Evolutionary conservation across 306 rosid species (phyloP).

Genomic region (Hippophae gyantsensis): DNA sequence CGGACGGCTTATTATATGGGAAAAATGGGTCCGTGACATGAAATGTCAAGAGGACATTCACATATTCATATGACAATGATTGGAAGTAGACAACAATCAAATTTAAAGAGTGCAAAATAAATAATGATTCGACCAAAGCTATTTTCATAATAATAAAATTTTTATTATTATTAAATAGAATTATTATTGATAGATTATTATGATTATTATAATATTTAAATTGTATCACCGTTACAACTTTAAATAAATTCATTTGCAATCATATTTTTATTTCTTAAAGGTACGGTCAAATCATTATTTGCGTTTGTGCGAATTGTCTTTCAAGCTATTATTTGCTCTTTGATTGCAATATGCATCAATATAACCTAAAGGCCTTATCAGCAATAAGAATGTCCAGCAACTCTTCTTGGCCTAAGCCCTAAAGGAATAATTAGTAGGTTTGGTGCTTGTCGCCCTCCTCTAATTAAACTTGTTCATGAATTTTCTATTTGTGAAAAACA

Average conservation of each 20-base stretch:
- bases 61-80: slow-evolving; percentile 8
- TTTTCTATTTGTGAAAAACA: no score
- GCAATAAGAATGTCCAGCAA: not conserved
- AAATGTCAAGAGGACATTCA: not conserved
- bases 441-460: not conserved
- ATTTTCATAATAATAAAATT: no score
- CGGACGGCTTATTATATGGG: not conserved
- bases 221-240: no score
- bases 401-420: no score
- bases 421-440: no score
- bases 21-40: slow-evolving; percentile 17
- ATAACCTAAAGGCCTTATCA: slow-evolving; percentile 1
- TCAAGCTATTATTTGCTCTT: slow-evolving; percentile 18
- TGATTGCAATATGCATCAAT: slow-evolving; percentile 17
- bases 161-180: no score
- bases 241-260: no score
- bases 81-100: slow-evolving; percentile 11
- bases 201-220: no score
- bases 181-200: no score
- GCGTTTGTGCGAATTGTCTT: slow-evolving; percentile 12
- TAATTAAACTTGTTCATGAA: no score
- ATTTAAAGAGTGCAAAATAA: no score
- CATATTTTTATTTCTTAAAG: not conserved
- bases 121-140: no score
- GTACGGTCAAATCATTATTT: not conserved